Evolutionary conservation across 2,329 filamentous ascomycete genomes (phyloP), one percentile per base, ranked within the genome.

Genomic region (Trichocomaceae sp.): DNA sequence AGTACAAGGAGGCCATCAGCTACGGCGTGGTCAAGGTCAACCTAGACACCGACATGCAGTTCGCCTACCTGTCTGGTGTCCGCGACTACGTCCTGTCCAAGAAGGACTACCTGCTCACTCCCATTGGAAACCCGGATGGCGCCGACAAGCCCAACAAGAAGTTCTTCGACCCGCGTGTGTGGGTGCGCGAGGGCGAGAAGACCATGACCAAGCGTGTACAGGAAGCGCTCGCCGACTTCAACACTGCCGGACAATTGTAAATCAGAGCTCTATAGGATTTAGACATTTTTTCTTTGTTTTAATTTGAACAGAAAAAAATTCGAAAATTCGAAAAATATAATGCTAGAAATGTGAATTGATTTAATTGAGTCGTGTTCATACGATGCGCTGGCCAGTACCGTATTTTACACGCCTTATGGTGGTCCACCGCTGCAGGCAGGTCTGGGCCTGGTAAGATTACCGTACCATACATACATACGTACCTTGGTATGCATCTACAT

Each of bases 71-170:
- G 63, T 78, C 78, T 59, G 93, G 93, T 77, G 87, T 97, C 79
- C 88, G 93, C 61, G 92, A 99, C 79, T 99, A 90, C 81, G 82
- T 97, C 72, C 75, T 90, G 69, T 87, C 84, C 74, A 96, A 96
- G 83, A 91, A 95, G 79, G 92, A 96, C 67, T 99, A 97, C 81
- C 78, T 99, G 65, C 77, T 82, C 78, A 84, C 81, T 58, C 83
- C 89, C 69, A 87, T 99, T 64, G 93, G 93, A 68, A 99, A 97
- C 83, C 92, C 92, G 62, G 91, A 97, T 50, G 91, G 92, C 58
- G 85, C 84, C 19, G 89, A 96, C 79, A 97, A 97, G 87, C 92
- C 93, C 70, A 99, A 99, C 85, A 99, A 99, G 88, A 97, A 96
- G 79, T 86, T 79, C 79, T 90, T 88, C 66, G 85, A 87, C 78